phyloP scores from a whole-genome alignment of 306 rosid genomes.

The Quercus glauca region DNA sequence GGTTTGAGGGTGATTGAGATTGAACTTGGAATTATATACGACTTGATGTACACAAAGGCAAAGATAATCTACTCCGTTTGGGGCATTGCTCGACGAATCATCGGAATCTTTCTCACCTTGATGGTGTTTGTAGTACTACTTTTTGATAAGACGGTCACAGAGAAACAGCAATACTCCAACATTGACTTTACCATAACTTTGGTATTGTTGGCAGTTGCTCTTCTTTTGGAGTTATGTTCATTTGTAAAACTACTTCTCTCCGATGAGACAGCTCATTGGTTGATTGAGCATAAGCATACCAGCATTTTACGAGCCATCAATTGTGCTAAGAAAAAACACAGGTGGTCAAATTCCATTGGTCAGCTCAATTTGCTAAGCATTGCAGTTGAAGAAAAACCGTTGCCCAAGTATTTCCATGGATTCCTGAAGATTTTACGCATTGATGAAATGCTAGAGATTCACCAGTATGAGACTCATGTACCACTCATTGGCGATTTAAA shows the following conservation, averaged over 20 bases:
- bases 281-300: neutral
- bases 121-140: conserved; percentile 8
- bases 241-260: conserved; percentile 27
- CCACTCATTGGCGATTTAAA: conserved; percentile 2
- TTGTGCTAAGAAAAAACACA: neutral
- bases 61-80: conserved; percentile 4
- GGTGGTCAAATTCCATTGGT: conserved; percentile 26
- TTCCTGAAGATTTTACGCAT: neutral
- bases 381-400: conserved; percentile 1
- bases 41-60: conserved; percentile 44
- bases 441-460: neutral
- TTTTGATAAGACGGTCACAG: too few relatives aligned
- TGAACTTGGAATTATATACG: conserved; percentile 50
- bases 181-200: conserved; percentile 11
- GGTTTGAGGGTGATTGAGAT: conserved; percentile 37
- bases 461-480: neutral
- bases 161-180: neutral
- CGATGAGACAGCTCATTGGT: conserved; percentile 23
- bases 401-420: neutral
- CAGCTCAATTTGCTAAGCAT: conserved; percentile 25
- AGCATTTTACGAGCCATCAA: too few relatives aligned
- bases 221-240: conserved; percentile 25
- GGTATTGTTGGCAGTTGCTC: conserved; percentile 27
- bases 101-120: neutral
- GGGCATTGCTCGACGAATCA: conserved; percentile 13